Percentiles rank a stretch among this genome's conserved stretches.
phyloP scores from a whole-genome alignment of 2,329 filamentous ascomycete genomes.

The Aspergillus viridinutans region DNA sequence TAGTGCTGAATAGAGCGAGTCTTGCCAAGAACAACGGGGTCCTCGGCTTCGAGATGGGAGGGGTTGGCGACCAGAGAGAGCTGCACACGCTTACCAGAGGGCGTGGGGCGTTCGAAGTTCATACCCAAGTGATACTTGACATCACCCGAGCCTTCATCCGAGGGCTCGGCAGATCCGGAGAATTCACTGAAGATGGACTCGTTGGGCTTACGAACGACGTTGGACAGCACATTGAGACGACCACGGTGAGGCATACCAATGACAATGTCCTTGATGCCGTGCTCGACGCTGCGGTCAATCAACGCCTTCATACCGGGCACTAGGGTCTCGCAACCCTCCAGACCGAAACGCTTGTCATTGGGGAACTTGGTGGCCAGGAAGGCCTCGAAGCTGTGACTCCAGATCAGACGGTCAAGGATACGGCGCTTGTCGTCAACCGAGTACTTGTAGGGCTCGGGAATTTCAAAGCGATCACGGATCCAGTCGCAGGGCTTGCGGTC shows the following conservation, averaged over 20 bases:
- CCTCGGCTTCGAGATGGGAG: constrained; percentile 95
- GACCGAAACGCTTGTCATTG: constrained; percentile 98
- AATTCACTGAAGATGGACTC: constrained; percentile 99
- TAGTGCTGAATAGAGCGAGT: constrained; percentile 97
- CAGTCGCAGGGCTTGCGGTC: constrained; percentile 97
- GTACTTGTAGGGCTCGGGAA: constrained; percentile 93
- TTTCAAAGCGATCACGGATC: constrained; percentile 91
- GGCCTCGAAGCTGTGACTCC: constrained; percentile 94
- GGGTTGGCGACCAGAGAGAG: constrained; percentile 97
- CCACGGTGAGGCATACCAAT: constrained; percentile 99
- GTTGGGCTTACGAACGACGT: constrained; percentile 98
- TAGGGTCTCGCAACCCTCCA: constrained; percentile 94
- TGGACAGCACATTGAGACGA: constrained; percentile 94
- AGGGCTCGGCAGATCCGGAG: constrained; percentile 76
- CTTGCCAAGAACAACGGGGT: constrained; percentile 96
- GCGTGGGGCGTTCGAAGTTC: constrained; percentile 99
- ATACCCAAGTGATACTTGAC: constrained; percentile 99
- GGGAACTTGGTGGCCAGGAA: constrained; percentile 98
- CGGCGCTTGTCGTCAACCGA: constrained; percentile 97
- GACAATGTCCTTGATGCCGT: constrained; percentile 97
- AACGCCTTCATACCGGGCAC: constrained; percentile 99
- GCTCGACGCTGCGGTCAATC: constrained; percentile 97
- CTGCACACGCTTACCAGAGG: constrained; percentile 98
- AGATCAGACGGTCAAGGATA: constrained; percentile 95
- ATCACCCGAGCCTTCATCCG: constrained; percentile 94